phyloP scores from a whole-genome alignment of 1,284 basidiomycete genomes.

The Cystobasidium slooffiae region DNA sequence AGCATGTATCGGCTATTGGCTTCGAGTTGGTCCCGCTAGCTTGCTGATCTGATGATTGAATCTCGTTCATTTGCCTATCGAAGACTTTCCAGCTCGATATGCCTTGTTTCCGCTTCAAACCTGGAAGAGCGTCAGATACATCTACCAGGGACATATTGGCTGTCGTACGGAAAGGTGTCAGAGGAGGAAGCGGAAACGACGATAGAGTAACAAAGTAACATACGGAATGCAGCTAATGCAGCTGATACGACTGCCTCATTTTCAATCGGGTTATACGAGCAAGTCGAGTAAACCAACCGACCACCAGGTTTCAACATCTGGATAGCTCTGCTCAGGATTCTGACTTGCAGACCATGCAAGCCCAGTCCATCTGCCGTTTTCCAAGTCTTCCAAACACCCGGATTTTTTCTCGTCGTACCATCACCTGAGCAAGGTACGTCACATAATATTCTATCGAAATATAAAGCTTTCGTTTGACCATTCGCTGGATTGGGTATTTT shows the following conservation, averaged over 20 bases:
- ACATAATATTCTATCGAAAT: constrained; percentile 92
- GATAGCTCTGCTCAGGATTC: constrained; percentile 91
- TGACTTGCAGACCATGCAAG: constrained; percentile 87
- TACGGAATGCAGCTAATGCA: constrained; percentile 68
- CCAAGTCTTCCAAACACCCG: constrained; percentile 95
- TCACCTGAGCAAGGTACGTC: constrained; percentile 99
- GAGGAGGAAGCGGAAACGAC: not conserved
- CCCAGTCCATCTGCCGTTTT: constrained; percentile 85
- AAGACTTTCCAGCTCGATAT: constrained; percentile 73
- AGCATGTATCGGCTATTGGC: constrained; percentile 73
- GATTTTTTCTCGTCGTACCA: constrained; percentile 92
- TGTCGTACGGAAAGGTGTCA: not conserved
- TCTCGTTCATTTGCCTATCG: constrained; percentile 51
- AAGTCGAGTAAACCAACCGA: constrained; percentile 95
- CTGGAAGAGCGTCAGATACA: constrained; percentile 71
- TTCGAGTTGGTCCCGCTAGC: constrained; percentile 57
- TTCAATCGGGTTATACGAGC: constrained; percentile 95
- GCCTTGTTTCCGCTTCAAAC: constrained; percentile 75
- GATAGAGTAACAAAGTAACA: not conserved
- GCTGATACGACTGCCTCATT: constrained; percentile 95
- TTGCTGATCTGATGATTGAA: constrained; percentile 53
- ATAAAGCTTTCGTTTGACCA: constrained; percentile 61
- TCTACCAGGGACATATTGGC: constrained; percentile 81
- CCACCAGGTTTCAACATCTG: constrained; percentile 83
- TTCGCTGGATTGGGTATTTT: constrained; percentile 51